Conservation (phyloP, 2,329 filamentous ascomycete genomes). For the Hypoxylon sp. region DNA sequence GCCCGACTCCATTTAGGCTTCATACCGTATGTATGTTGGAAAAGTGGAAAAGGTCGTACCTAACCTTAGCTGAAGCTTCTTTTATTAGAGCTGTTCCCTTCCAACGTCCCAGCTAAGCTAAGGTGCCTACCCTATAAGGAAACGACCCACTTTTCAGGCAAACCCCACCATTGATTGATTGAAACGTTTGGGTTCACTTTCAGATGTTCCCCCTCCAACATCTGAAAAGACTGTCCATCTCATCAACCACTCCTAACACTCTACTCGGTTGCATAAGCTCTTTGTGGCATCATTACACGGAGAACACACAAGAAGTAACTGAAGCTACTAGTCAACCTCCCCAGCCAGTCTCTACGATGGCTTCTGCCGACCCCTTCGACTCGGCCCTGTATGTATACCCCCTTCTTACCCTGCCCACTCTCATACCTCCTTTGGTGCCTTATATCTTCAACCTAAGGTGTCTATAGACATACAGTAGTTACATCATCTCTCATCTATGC, state of each 20-base stretch:
- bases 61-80: slow-evolving; percentile 22
- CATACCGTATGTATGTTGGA: background rate
- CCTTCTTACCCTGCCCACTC: slow-evolving; percentile 16
- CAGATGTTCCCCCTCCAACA: slow-evolving; percentile 44
- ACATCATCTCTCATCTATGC: background rate
- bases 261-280: slow-evolving; percentile 19
- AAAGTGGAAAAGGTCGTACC: slow-evolving; percentile 1
- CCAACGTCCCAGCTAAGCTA: slow-evolving; percentile 17
- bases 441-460: slow-evolving; percentile 5
- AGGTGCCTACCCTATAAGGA: slow-evolving; percentile 26
- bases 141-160: slow-evolving; percentile 24
- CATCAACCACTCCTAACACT: slow-evolving; percentile 18
- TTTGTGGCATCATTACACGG: slow-evolving; percentile 23
- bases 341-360: slow-evolving; percentile 57
- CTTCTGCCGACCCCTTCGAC: slow-evolving; percentile 77
- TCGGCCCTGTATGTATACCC: slow-evolving; percentile 76
- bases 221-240: slow-evolving; percentile 27
- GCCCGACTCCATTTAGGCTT: slow-evolving; percentile 1
- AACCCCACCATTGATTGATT: slow-evolving; percentile 37
- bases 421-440: slow-evolving; percentile 29
- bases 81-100: slow-evolving; percentile 6
- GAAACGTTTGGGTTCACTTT: slow-evolving; percentile 28
- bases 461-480: background rate
- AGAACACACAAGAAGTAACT: slow-evolving; percentile 7
- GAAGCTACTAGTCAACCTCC: background rate